Evolutionary conservation across 108 stramenopile species (phyloP), one percentile per base, ranked within the genome.

Genomic region (Pelagomonas calceolata): DNA sequence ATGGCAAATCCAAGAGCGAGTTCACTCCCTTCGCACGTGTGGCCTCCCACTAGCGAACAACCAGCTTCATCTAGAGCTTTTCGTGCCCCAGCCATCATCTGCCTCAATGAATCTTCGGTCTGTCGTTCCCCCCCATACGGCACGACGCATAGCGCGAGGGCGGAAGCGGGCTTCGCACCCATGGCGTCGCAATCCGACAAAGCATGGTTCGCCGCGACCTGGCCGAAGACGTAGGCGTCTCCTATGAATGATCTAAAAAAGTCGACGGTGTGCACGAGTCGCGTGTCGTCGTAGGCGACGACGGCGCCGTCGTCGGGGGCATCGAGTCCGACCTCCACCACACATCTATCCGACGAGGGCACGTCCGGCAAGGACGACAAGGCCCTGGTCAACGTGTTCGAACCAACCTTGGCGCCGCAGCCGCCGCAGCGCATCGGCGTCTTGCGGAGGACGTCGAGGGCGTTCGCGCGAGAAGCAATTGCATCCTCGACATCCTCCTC

Each of bases 11-110:
- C 86, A 35, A 83, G 74, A 7, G 85, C 77, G 1, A 85, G 71
- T 46, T 87, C 88, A 30, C 74, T 37, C 14, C 86, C 88, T 67
- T 89, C 86, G 68, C 80, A 84, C 18, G 88, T 86, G 78, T 89
- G 88, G 31, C 88, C 88, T 26, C 88, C 88, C n/a, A 84, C 80
- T 17, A 89, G 73, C 5, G 75, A 63, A 68, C 83, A 84, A 26
- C 74, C 75, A 30, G 74, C 85, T 30, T 77, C 83, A 12, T 74
- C 30, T 17, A 89, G 73, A 30, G 78, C 77, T 29, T 66, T 70
- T 39, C 70, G 68, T 0, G 84, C 81, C 0, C 88, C 88, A n/a
- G 79, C 73, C 67, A 88, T 36, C 33, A 88, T 63, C 74, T 81
- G 79, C 31, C 74, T 34, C 17, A 88, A 79, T 0, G 72, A 65